These are phyloP conservation scores for Colletotrichum sidae DNA, from an alignment of 2,329 filamentous ascomycete species.

Conservation along the genomic window DNA sequence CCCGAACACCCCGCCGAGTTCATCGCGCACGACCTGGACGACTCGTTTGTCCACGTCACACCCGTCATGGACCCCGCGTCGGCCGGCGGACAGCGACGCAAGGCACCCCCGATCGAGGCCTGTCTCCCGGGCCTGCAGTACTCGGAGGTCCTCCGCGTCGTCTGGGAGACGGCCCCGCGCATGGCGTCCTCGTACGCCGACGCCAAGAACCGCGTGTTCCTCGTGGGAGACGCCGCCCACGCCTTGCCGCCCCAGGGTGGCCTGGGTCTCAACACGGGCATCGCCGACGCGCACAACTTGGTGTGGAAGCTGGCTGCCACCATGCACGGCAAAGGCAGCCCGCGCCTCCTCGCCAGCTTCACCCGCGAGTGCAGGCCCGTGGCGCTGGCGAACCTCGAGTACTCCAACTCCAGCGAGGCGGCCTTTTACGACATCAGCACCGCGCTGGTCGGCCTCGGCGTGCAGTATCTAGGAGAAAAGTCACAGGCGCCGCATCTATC, in stretches of 20 bases:
- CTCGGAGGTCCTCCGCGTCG: conserved; percentile 23
- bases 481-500: conserved; percentile 7
- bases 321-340: conserved; percentile 11
- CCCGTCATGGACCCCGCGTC: conserved; percentile 20
- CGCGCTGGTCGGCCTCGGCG: conserved; percentile 19
- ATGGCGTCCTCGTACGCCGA: conserved; percentile 24
- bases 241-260: conserved; percentile 67
- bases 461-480: conserved; percentile 18
- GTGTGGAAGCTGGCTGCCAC: conserved; percentile 57
- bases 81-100: conserved; percentile 5
- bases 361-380: conserved; percentile 24
- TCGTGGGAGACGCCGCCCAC: conserved; percentile 69
- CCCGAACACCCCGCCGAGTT: conserved; percentile 30
- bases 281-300: conserved; percentile 66
- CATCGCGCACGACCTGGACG: conserved; percentile 24
- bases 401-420: conserved; percentile 29
- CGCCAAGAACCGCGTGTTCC: conserved; percentile 44
- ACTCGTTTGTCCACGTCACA: conserved; percentile 27
- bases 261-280: conserved; percentile 69
- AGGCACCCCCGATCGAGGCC: conserved; percentile 23
- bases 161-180: conserved; percentile 27
- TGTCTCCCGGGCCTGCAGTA: conserved; percentile 27
- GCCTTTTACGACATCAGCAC: conserved; percentile 29
- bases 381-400: conserved; percentile 31
- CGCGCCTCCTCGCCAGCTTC: conserved; percentile 17